Percentiles rank a stretch among this genome's conserved stretches.
Conservation (phyloP, 768 basidiomycete genomes). For the Royoungia palumana region DNA sequence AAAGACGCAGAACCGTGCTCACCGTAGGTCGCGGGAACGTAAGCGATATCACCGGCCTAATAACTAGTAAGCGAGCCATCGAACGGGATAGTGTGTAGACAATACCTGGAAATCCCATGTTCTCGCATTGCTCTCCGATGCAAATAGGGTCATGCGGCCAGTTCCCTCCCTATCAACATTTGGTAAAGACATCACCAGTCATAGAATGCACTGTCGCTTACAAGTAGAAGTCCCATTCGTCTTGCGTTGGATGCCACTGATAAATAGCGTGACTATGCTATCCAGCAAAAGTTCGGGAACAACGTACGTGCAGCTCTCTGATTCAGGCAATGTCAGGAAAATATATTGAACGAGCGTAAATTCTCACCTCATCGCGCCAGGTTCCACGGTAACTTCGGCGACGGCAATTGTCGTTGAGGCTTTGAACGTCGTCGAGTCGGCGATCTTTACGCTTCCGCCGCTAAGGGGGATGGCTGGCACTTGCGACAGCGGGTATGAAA, state of each 20-base stretch:
- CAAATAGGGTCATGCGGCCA: conserved; percentile 56
- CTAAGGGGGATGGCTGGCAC: conserved; percentile 38
- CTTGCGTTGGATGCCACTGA: conserved; percentile 69
- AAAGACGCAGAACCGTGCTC: not conserved
- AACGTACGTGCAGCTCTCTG: conserved; percentile 55
- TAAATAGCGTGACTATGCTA: not conserved
- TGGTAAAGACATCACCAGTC: not conserved
- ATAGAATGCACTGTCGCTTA: conserved; percentile 21
- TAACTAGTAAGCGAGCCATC: not conserved
- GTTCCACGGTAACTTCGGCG: conserved; percentile 53
- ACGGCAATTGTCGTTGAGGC: conserved; percentile 49
- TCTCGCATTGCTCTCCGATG: conserved; percentile 47
- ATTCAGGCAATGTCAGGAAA: not conserved
- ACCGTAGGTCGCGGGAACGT: conserved; percentile 16
- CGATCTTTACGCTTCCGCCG: conserved; percentile 57
- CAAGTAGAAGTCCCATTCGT: conserved; percentile 64
- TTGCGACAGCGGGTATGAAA: conserved; percentile 49
- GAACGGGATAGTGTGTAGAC: no score
- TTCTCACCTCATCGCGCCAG: conserved; percentile 53
- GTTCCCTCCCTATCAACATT: conserved; percentile 43
- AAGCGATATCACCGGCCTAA: conserved; percentile 23
- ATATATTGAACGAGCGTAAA: no score
- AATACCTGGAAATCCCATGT: conserved; percentile 57
- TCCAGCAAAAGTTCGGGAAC: not conserved
- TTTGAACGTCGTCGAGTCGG: conserved; percentile 52